Conservation (phyloP, 2,329 filamentous ascomycete genomes). For the Xylaria sp. region DNA sequence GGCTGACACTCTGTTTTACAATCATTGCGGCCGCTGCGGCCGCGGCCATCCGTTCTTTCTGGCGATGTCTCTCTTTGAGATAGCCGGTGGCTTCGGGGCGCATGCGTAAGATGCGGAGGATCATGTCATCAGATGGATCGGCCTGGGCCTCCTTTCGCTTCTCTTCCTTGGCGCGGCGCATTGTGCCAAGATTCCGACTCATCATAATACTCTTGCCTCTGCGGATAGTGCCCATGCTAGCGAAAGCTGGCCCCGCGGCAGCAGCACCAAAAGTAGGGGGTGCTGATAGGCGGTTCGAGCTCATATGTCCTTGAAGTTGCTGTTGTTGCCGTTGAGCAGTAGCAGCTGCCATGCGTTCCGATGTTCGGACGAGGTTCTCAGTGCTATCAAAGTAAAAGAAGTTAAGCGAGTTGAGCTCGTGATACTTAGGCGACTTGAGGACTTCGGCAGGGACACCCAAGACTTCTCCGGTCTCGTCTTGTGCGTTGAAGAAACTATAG, state of each 20-base stretch:
- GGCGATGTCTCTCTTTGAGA: slow-evolving; percentile 87
- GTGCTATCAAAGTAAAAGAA: slow-evolving; percentile 99
- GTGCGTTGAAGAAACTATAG: slow-evolving; percentile 94
- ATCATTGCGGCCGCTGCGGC: slow-evolving; percentile 93
- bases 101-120: slow-evolving; percentile 94
- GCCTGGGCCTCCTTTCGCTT: slow-evolving; percentile 96
- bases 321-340: slow-evolving; percentile 80
- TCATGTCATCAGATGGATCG: slow-evolving; percentile 98
- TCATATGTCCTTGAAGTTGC: slow-evolving; percentile 66
- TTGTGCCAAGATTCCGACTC: slow-evolving; percentile 92
- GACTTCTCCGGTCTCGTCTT: slow-evolving; percentile 84
- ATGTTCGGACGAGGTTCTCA: slow-evolving; percentile 91
- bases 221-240: slow-evolving; percentile 75
- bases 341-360: slow-evolving; percentile 92
- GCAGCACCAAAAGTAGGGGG: slow-evolving; percentile 59
- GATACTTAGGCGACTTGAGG: slow-evolving; percentile 96
- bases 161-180: slow-evolving; percentile 95
- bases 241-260: slow-evolving; percentile 62
- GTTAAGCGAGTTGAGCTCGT: slow-evolving; percentile 94
- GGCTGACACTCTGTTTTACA: slow-evolving; percentile 85
- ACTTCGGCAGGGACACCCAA: slow-evolving; percentile 91
- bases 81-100: slow-evolving; percentile 88
- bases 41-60: slow-evolving; percentile 92
- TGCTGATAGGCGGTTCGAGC: slow-evolving; percentile 74
- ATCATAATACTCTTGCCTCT: slow-evolving; percentile 88